Base-by-base conservation (phyloP, 148 eudicot genomes). In the Gaultheria prostrata region DNA sequence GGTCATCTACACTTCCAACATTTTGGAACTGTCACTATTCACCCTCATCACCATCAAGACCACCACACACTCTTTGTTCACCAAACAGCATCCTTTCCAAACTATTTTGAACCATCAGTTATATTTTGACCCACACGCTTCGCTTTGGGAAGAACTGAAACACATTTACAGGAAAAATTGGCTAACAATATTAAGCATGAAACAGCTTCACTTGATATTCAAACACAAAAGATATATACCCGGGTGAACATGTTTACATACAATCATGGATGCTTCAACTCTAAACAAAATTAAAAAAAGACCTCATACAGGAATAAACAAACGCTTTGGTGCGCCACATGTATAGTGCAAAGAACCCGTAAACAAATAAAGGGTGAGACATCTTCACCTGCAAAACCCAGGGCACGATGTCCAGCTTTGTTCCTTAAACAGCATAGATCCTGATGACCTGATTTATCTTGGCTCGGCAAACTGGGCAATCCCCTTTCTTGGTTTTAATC, bases 381-480 rank as follows among this genome's bases (percentile, higher is more conserved):
- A 74, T 43, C 14, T 74, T 74, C 77, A 74, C 50, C 50, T 8
- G 50, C 51, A 33, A 74, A 73, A 39, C 50, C 49, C 13, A 20
- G 50, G 21, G 46, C 39, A 69, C 14, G 26, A 28, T 24, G 10
- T 69, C 50, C 56, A 45, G 17, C 32, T 11, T 35, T 77, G 71
- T 76, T 84, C 56, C 82, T 91, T 85, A 92, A 49, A 88, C 92
- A 39, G 93, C 92, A 83, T 89, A 93, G 14, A 93, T 81, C 85
- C 81, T 89, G 32, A 93, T 86, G 79, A 93, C 86, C 85, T 93
- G 92, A 21, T 83, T 86, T 28, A 93, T 93, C 84, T 91, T 91
- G 53, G 92, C 85, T 45, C 95, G 87, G 77, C 97, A 93, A 81
- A 93, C 90, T 0, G 97, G 95, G 48, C 97, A 93, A 53, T 65